Evolutionary conservation across 345 rosid species (phyloP), one percentile per base, ranked within the genome.

Genomic region (Sonneratia caseolaris): DNA sequence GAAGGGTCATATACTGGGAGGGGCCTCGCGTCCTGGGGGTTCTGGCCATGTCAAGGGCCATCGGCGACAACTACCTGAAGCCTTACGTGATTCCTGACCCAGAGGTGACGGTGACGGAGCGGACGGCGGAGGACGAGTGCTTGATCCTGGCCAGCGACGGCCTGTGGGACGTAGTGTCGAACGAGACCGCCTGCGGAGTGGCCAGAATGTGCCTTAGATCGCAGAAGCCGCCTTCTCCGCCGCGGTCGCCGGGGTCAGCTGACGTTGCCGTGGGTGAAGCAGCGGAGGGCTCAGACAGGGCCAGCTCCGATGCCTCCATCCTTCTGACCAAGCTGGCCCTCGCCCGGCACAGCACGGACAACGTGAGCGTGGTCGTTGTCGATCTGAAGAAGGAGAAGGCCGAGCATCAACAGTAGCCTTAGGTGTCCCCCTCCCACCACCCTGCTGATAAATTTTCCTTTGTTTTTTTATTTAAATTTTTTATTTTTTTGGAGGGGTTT

Each of bases 1-100:
- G 98, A 62, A 89, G 94, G 5, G 96, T 92, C 3, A 90, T 92
- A 6, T 90, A 87, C 70, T 92, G 98, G 98, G 96, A 89, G 19
- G 86, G 89, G 3, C 76, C 95, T 3, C 78, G 95, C 15, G 95
- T 89, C 24, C 87, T 86, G 0, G 96, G 96, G 3, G 88, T 89
- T 37, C 80, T 89, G 32, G 89, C 96, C 14, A 89, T 87, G 90
- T 87, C 92, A 0, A 79, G 96, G 75, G 96, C 96, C 22, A 89
- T 87, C 8, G 94, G 95, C 0, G 91, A 87, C 66, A 79, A 78
- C 69, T 89, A 89, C 73, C 77, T 89, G 77, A 89, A 87, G 67
- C 92, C 95, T 0, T 86, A 64, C 21, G 95, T 89, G 61, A 81
- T 89, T 64, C 62, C 95, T 45, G 89, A 87, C 45, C 95, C 92